These are phyloP conservation scores for Rosa rugosa DNA, from an alignment of 306 rosid genomes.

Conservation along the genomic window DNA sequence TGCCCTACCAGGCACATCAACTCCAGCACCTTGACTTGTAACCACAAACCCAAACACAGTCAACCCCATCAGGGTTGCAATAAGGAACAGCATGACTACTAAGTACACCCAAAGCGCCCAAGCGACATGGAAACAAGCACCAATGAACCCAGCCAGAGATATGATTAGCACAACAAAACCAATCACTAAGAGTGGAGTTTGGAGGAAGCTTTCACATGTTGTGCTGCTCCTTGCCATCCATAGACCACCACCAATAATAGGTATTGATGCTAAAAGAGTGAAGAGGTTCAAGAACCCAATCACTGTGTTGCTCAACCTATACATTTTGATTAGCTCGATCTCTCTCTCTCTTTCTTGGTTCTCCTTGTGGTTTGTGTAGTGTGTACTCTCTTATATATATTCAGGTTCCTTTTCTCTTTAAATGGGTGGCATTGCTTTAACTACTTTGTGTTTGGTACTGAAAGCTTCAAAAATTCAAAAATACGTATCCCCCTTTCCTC, in stretches of 20 bases:
- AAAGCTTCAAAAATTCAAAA: conserved; percentile 25
- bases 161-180: conserved; percentile 78
- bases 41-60: conserved; percentile 85
- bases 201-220: conserved; percentile 75
- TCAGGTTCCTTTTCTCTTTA: conserved; percentile 34
- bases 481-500: conserved; percentile 22
- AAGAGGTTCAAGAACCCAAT: conserved; percentile 84
- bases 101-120: conserved; percentile 92
- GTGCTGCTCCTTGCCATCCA: conserved; percentile 93
- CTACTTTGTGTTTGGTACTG: conserved; percentile 23
- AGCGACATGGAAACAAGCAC: conserved; percentile 91
- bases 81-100: conserved; percentile 73
- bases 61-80: conserved; percentile 57
- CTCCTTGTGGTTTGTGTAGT: conserved; percentile 12
- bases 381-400: conserved; percentile 15
- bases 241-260: conserved; percentile 86
- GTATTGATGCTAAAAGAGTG: conserved; percentile 85
- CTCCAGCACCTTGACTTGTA: conserved; percentile 67
- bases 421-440: conserved; percentile 26
- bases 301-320: conserved; percentile 90
- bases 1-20: conserved; percentile 65
- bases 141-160: conserved; percentile 87
- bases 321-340: conserved; percentile 38
- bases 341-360: neutral
- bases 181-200: conserved; percentile 73